Conservation (phyloP, 257 asterid genomes). For the Solanum pimpinellifolium region DNA sequence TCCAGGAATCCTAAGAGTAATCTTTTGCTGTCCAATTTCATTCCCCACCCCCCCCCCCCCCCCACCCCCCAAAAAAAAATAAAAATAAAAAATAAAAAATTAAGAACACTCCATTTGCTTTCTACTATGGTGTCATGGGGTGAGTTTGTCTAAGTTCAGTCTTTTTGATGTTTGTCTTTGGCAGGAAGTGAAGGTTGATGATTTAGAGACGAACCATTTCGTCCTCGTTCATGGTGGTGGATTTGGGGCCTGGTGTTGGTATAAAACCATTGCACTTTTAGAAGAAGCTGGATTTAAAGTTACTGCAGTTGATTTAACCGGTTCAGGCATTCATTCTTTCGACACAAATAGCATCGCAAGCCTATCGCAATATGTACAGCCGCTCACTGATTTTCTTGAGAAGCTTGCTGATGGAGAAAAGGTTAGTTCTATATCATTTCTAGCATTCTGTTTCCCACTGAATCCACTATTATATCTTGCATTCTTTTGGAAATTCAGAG, state of each 20-base stretch:
- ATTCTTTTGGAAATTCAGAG: not conserved
- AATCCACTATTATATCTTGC: not conserved
- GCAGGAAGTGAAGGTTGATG: constrained; percentile 68
- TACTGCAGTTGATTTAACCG: constrained; percentile 91
- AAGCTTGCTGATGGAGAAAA: constrained; percentile 68
- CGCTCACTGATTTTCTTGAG: constrained; percentile 62
- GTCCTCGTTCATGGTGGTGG: constrained; percentile 99
- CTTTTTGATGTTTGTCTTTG: constrained; percentile 3
- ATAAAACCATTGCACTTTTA: constrained; percentile 82
- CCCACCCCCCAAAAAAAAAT: not conserved
- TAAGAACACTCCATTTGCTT: not conserved
- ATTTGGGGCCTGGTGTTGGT: constrained; percentile 99
- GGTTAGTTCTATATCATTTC: constrained; percentile 32
- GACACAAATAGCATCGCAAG: constrained; percentile 73
- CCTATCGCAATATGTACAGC: constrained; percentile 81
- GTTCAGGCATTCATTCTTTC: constrained; percentile 87
- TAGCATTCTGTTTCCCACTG: not conserved
- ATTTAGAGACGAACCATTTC: constrained; percentile 70
- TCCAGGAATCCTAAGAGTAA: not conserved
- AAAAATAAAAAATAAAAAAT: not conserved
- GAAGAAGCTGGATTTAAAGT: constrained; percentile 89
- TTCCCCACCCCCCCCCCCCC: not conserved
- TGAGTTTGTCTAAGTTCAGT: not conserved
- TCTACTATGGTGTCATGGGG: not conserved
- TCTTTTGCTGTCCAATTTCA: not conserved